phyloP scores from a whole-genome alignment of 2,329 filamentous ascomycete species.

The Pseudocercospora pini-densiflorae region DNA sequence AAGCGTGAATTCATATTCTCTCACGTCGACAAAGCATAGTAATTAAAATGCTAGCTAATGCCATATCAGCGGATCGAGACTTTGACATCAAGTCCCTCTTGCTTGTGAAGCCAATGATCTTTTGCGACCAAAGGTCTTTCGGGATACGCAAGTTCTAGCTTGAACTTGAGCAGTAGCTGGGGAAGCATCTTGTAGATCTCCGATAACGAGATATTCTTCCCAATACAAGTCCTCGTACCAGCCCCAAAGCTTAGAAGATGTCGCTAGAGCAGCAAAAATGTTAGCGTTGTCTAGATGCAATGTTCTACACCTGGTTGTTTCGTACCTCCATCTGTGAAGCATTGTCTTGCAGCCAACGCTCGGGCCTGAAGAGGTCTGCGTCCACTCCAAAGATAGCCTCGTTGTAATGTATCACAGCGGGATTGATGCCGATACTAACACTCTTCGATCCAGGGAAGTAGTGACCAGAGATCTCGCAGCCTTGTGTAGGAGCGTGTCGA shows the following conservation, averaged over 20 bases:
- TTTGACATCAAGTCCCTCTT: not conserved
- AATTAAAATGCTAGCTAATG: too few species aligned
- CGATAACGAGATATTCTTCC: not conserved
- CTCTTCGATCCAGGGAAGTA: not conserved
- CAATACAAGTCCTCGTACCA: not conserved
- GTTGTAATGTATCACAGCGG: not conserved
- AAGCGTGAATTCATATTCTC: too few species aligned
- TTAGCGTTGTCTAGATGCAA: too few species aligned
- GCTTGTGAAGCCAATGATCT: not conserved
- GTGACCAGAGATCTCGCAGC: not conserved
- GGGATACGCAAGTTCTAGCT: not conserved
- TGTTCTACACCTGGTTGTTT: not conserved
- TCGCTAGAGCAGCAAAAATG: too few species aligned
- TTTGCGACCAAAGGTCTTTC: not conserved
- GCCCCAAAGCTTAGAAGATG: not conserved
- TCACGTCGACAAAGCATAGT: too few species aligned
- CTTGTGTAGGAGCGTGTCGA: not conserved
- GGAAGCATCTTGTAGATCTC: not conserved
- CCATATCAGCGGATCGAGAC: too few species aligned
- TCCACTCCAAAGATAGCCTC: not conserved
- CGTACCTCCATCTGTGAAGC: not conserved
- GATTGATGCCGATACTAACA: not conserved
- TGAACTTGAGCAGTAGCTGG: not conserved
- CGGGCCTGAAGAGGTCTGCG: not conserved
- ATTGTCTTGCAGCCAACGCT: not conserved